phyloP scores from a whole-genome alignment of 352 stramenopile genomes.

The Hyaloperonospora brassicae region DNA sequence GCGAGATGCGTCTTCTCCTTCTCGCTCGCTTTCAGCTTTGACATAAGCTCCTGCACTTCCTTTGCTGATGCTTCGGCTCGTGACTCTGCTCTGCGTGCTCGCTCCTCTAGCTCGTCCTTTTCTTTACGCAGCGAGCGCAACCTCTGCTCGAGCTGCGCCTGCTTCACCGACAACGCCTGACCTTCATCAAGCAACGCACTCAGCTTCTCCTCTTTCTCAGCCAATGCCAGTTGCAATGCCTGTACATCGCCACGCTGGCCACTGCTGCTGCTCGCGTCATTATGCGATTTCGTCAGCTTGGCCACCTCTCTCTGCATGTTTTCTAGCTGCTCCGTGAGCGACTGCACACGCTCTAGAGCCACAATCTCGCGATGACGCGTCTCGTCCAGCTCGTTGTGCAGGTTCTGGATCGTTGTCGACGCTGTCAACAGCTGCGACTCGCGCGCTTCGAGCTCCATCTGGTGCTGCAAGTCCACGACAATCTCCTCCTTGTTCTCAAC shows the following conservation, averaged over 20 bases:
- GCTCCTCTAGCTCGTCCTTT: slow-evolving; percentile 70
- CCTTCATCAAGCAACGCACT: slow-evolving; percentile 65
- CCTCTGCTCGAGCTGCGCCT: slow-evolving; percentile 62
- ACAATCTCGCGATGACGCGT: slow-evolving; percentile 55
- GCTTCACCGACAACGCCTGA: slow-evolving; percentile 67
- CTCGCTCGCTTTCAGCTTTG: slow-evolving; percentile 41
- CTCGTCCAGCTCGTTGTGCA: slow-evolving; percentile 73
- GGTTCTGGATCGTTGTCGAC: slow-evolving; percentile 51
- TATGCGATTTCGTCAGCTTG: slow-evolving; percentile 41
- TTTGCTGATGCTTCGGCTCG: slow-evolving; percentile 41
- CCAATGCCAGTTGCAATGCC: slow-evolving; percentile 51
- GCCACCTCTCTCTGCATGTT: slow-evolving; percentile 49
- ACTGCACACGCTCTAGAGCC: slow-evolving; percentile 52
- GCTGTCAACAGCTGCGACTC: slow-evolving; percentile 65
- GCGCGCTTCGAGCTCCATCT: slow-evolving; percentile 32
- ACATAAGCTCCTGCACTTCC: slow-evolving; percentile 37
- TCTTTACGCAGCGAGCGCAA: slow-evolving; percentile 63
- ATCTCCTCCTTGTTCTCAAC: slow-evolving; percentile 10
- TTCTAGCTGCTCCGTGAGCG: slow-evolving; percentile 58
- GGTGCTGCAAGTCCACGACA: slow-evolving; percentile 15
- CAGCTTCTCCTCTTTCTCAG: slow-evolving; percentile 69
- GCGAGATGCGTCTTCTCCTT: slow-evolving; percentile 41
- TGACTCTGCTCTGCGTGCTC: slow-evolving; percentile 41
- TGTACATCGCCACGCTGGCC: slow-evolving; percentile 42
- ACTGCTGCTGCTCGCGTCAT: slow-evolving; percentile 14